Base-by-base conservation (phyloP, 176 grass and related monocot species). In the Triticum timopheevii region DNA sequence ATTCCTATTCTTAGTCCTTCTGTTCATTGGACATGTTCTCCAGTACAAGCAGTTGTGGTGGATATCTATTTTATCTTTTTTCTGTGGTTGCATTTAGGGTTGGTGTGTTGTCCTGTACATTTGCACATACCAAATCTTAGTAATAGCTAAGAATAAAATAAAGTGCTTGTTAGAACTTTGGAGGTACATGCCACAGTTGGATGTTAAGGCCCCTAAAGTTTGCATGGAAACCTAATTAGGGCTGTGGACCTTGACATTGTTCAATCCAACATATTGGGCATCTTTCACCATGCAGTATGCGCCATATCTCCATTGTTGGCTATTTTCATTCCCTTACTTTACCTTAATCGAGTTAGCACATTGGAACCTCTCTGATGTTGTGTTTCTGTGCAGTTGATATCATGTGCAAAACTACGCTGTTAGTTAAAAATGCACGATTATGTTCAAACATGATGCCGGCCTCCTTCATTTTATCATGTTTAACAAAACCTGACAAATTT, bases 31-130 rank as follows among this genome's bases (percentile, higher is more conserved):
- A 33, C 33, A 66, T 65, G 20, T 76, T 80, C 44, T 40, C 20
- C 42, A 34, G 58, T 76, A 76, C 16, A 47, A 64, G 36, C 49
- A 84, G 23, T 47, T 75, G 13, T 75, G 24, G 9, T 16, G 86
- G 61, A 25, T 39, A 76, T 65, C 13, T 82, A 34, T 66, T 56
- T 56, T 82, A 34, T 40, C 15, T 80, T 64, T 80, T 72, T 38
- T 44, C 10, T 87, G 85, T 65, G 23, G 79, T 64, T 87, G n/a
- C 33, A 78, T 63, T 20, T 74, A 61, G 23, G 69, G 23, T 83
- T 74, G 82, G 13, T 40, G 54, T 12, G 65, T n/a, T 69, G 45
- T 35, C 17, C 38, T 54, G 40, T 65, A 63, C 39, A 35, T 88
- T 72, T 50, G 33, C 23, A 38, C 30, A 71, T 78, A 24, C 6